These are phyloP conservation scores for Ascocoryne sarcoides DNA, from an alignment of 2,329 filamentous ascomycete species.

Conservation along the genomic window DNA sequence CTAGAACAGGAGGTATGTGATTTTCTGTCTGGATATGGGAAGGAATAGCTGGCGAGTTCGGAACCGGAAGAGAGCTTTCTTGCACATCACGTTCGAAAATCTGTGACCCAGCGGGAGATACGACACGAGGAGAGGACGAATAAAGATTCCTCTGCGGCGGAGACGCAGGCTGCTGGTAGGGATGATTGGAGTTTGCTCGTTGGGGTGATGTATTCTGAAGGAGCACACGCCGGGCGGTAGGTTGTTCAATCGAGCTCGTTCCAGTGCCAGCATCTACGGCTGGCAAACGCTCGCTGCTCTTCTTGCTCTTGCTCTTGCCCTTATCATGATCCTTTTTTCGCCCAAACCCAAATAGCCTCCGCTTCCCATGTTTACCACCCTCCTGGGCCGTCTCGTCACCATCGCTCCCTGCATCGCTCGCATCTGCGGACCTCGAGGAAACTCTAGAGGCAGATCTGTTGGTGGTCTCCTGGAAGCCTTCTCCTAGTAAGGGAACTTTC, in stretches of 20 bases:
- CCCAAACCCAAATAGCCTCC: conserved; percentile 51
- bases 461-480: conserved; percentile 26
- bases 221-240: conserved; percentile 24
- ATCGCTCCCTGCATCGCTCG: conserved; percentile 22
- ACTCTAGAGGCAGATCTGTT: conserved; percentile 11
- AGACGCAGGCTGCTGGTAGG: conserved; percentile 33
- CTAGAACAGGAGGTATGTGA: conserved; percentile 82
- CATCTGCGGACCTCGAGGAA: conserved; percentile 17
- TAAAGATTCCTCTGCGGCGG: conserved; percentile 58
- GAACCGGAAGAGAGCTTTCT: conserved; percentile 57
- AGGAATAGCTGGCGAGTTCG: conserved; percentile 78
- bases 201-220: conserved; percentile 35
- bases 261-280: conserved; percentile 14
- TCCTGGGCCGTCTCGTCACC: conserved; percentile 25
- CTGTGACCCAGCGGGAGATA: conserved; percentile 67
- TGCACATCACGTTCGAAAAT: conserved; percentile 97
- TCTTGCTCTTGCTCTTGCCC: conserved; percentile 34
- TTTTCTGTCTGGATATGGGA: conserved; percentile 92
- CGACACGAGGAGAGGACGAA: conserved; percentile 63
- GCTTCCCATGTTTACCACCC: conserved; percentile 39
- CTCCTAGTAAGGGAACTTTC: conserved; percentile 27
- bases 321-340: conserved; percentile 50
- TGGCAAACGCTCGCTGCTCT: conserved; percentile 23
- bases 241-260: conserved; percentile 20
- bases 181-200: conserved; percentile 34